Evolutionary conservation across 2,329 filamentous ascomycete genomes (phyloP), one percentile per base, ranked within the genome.

Genomic region (Clonostachys byssicola): DNA sequence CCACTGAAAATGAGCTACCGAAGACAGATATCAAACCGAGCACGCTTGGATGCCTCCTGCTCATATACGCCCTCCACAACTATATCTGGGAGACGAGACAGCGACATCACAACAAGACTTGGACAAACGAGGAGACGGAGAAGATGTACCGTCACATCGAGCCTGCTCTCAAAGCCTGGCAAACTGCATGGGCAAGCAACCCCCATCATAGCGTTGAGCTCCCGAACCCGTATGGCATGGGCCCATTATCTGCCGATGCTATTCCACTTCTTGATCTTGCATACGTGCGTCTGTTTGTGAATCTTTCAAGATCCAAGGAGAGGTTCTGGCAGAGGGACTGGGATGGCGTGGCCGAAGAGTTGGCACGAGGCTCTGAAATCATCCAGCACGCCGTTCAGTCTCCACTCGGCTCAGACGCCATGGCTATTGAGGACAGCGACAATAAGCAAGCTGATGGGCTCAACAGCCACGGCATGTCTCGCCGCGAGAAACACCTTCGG

Each of bases 1-100:
- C 30, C 12, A 13, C 23, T 33, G 38, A 45, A 62, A 35, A 57
- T 40, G 78, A 84, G 9, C 59, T 77, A 2, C 68, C 78, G 2
- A 73, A 78, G 53, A 83, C 74, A 46, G 83, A 89, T 34, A 73
- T 94, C 43, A 83, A 81, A 54, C 90, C 91, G 1, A 96, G 92
- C 67, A 92, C 91, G 0, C 95, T 96, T 63, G 94, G 92, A 9
- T 96, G 91, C 62, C 75, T 96, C 33, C 80, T 96, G 6, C 71
- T 99, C 52, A 96, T 97, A 62, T 92, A 96, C 61, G 92, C 94
- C 5, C 75, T 97, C 20, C 94, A 97, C 69, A 96, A 96, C 57
- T 96, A 96, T 65, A 96, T 97, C 41, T 97, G 94, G 94, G 92
- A 97, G 67, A 96, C 92, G 0, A 80, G 92, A 20, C 92, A 96